These are phyloP conservation scores for Saturnispora sekii DNA, from an alignment of 805 yeast genomes.

Conservation along the genomic window DNA sequence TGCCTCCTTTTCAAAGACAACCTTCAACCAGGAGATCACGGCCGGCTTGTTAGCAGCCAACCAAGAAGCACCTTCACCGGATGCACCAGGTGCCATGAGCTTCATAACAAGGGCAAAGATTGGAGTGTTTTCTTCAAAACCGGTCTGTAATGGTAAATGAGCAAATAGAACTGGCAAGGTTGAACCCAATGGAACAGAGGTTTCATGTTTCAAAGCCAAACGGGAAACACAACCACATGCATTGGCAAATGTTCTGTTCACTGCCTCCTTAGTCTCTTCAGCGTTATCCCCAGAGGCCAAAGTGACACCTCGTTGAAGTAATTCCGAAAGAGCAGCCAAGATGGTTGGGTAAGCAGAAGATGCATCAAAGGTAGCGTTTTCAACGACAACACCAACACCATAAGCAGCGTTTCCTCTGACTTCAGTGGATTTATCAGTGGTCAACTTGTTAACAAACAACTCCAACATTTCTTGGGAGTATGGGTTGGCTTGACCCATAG, in stretches of 20 bases:
- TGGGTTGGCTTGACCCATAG: slow-evolving; percentile 59
- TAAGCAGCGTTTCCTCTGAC: slow-evolving; percentile 94
- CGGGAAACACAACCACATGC: slow-evolving; percentile 97
- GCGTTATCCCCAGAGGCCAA: slow-evolving; percentile 56
- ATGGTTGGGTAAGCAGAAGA: slow-evolving; percentile 58
- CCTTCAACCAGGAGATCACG: slow-evolving; percentile 57
- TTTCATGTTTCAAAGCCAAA: slow-evolving; percentile 65
- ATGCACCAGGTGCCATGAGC: slow-evolving; percentile 36
- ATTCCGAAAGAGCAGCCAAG: slow-evolving; percentile 55
- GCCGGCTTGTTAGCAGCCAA: slow-evolving; percentile 49
- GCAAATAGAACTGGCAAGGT: slow-evolving; percentile 64
- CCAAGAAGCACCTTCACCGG: slow-evolving; percentile 44
- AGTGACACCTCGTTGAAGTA: slow-evolving; percentile 64
- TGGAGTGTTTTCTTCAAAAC: slow-evolving; percentile 88
- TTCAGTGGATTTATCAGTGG: slow-evolving; percentile 70
- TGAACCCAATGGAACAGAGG: slow-evolving; percentile 66
- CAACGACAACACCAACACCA: slow-evolving; percentile 77
- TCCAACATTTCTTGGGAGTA: slow-evolving; percentile 61
- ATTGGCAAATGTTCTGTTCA: slow-evolving; percentile 81
- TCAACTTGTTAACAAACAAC: slow-evolving; percentile 57
- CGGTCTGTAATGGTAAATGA: slow-evolving; percentile 80
- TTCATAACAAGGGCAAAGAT: slow-evolving; percentile 69
- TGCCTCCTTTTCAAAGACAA: slow-evolving; percentile 63
- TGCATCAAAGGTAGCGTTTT: slow-evolving; percentile 43
- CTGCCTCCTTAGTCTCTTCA: slow-evolving; percentile 69